phyloP scores from a whole-genome alignment of 169 alveolate genomes.

The Eimeria nieschulzi region DNA sequence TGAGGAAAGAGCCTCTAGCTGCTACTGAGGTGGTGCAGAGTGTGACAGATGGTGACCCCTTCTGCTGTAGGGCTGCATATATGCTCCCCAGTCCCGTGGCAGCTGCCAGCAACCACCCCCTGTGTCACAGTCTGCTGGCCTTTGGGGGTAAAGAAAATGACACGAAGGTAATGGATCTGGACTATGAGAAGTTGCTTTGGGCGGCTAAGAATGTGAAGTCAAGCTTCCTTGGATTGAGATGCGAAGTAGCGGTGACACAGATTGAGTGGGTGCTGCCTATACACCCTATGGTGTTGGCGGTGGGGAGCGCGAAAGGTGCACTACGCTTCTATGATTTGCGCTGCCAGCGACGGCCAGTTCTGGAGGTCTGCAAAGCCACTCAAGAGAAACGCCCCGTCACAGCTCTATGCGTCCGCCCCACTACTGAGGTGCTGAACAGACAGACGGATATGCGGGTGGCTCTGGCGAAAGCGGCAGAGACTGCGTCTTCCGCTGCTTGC shows the following conservation, averaged over 20 bases:
- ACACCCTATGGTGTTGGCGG: conserved; percentile 72
- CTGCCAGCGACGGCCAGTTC: conserved; percentile 74
- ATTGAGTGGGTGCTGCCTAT: conserved; percentile 66
- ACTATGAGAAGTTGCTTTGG: conserved; percentile 52
- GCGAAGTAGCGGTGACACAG: conserved; percentile 40
- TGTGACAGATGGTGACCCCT: background rate
- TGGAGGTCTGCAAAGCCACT: conserved; percentile 47
- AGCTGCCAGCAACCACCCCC: conserved; percentile 62
- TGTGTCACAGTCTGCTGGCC: conserved; percentile 65
- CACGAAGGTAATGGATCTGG: conserved; percentile 60
- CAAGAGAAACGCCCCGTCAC: conserved; percentile 49
- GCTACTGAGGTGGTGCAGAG: background rate
- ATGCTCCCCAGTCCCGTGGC: conserved; percentile 45
- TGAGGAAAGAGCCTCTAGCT: background rate
- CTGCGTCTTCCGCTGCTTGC: conserved; percentile 8
- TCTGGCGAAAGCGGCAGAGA: conserved; percentile 32
- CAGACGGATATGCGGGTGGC: conserved; percentile 48
- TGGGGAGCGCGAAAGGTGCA: conserved; percentile 70
- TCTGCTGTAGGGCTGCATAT: conserved; percentile 53
- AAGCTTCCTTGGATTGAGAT: conserved; percentile 61
- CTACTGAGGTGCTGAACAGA: conserved; percentile 28
- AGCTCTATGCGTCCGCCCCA: conserved; percentile 55
- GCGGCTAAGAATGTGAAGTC: conserved; percentile 69
- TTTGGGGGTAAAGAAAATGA: conserved; percentile 71
- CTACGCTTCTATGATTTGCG: conserved; percentile 68